Base-by-base conservation (phyloP, 163 green algal species). In the Chloromonas sp. region DNA sequence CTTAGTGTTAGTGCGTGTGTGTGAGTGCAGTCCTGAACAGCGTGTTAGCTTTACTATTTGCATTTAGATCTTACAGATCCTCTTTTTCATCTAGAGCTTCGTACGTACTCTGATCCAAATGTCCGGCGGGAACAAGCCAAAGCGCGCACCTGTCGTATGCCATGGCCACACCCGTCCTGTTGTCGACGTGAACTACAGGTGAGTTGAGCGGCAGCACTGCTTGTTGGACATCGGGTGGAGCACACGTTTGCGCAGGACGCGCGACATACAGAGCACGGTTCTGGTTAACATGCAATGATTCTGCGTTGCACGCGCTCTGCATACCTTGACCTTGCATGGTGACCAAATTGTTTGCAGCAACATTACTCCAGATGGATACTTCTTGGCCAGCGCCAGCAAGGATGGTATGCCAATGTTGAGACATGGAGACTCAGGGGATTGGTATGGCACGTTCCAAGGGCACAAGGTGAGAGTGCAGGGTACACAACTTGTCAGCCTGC, bases 381-480 rank as follows among this genome's bases (percentile, higher is more conserved):
- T 99, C 86, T 86, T 99, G 71, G 95, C 97, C 2, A 96, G 88
- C 83, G 96, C 97, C 3, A 96, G 90, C 87, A 99, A 99, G 90
- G 97, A 99, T 92, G 96, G 96, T 0, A 93, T 97, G 85, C 96
- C 97, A 2, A 99, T 99, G 97, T 92, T 99, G 70, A 92, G 97
- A 1, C 95, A 98, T 84, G 97, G 96, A 36, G 92, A 94, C 66
- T 98, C 93, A 14, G 97, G 97, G 1, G 97, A 99, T 88, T 99
- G 97, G 97, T 96, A 99, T 15, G 97, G 97, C 1, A 99, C 97
- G 0, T 99, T 99, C 83, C 89, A 98, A 78, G 97, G 97, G 1
- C 97, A 99, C 86, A 99, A 87, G 81, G 76, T 84, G 60, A 70
- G 80, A 66, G 60, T 15, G 3, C 3, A 82, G 57, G 5, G 5